Evolutionary conservation across 768 basidiomycete species (phyloP).

Genomic region (Russula griseocarnosa): DNA sequence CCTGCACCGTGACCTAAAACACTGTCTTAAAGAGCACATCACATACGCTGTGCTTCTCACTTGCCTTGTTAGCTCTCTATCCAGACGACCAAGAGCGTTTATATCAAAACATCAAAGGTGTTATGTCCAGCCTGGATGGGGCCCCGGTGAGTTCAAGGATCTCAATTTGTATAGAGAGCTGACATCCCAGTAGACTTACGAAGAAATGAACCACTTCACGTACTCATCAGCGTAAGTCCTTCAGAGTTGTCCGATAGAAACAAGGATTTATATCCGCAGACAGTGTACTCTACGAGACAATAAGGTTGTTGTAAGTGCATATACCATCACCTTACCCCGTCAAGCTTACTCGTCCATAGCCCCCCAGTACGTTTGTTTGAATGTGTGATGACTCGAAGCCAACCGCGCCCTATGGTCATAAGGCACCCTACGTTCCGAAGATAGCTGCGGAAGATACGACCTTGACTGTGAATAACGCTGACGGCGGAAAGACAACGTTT

Average conservation of each 20-base stretch:
- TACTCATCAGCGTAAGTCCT: constrained; percentile 26
- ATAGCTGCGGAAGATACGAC: constrained; percentile 44
- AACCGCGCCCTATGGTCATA: constrained; percentile 31
- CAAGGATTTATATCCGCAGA: too few species aligned
- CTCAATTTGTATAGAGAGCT: neutral
- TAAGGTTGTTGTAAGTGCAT: too few species aligned
- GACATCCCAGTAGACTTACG: constrained; percentile 26
- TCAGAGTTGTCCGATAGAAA: neutral
- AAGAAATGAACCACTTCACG: constrained; percentile 28
- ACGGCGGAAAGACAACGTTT: constrained; percentile 41
- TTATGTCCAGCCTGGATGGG: constrained; percentile 32
- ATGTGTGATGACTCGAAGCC: neutral
- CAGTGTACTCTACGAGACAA: too few species aligned
- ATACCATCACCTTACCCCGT: too few species aligned
- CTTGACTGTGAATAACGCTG: constrained; percentile 34
- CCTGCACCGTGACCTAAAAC: neutral
- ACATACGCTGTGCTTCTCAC: constrained; percentile 38
- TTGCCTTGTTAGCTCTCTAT: constrained; percentile 43
- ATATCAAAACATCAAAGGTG: constrained; percentile 36
- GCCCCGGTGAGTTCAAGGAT: neutral
- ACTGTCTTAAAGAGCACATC: constrained; percentile 35
- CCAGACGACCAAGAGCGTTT: constrained; percentile 42
- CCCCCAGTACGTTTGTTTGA: constrained; percentile 9
- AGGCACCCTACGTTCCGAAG: constrained; percentile 47
- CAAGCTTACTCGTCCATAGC: neutral